Percentiles rank a stretch among this genome's conserved stretches.
phyloP scores from a whole-genome alignment of 495 filamentous ascomycete species.

The Diplogelasinospora grovesii region DNA sequence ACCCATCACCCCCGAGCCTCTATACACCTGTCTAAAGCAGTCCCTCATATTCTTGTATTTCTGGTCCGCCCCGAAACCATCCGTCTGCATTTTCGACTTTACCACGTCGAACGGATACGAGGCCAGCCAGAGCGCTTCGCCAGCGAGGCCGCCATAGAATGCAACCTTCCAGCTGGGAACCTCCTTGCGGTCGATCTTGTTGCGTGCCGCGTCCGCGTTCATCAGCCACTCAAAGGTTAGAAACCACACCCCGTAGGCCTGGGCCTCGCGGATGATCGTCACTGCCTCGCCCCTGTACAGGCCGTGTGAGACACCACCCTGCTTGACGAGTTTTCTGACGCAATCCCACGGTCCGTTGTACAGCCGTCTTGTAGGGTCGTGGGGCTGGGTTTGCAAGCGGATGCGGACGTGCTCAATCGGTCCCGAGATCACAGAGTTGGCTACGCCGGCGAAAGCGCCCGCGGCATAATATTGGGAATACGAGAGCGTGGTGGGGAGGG shows the following conservation, averaged over 20 bases:
- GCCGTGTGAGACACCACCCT: slow-evolving; percentile 59
- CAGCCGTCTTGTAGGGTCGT: slow-evolving; percentile 60
- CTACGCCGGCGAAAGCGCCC: slow-evolving; percentile 85
- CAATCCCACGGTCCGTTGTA: slow-evolving; percentile 87
- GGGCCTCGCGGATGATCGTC: slow-evolving; percentile 80
- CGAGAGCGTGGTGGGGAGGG: slow-evolving; percentile 41
- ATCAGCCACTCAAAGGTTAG: slow-evolving; percentile 92
- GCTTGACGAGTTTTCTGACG: slow-evolving; percentile 69
- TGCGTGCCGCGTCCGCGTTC: slow-evolving; percentile 76
- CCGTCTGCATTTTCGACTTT: slow-evolving; percentile 99
- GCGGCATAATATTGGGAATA: slow-evolving; percentile 86
- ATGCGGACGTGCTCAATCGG: slow-evolving; percentile 98
- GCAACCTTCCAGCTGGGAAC: slow-evolving; percentile 81
- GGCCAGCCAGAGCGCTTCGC: slow-evolving; percentile 85
- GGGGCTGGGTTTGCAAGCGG: slow-evolving; percentile 93
- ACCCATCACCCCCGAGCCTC: slow-evolving; percentile 66
- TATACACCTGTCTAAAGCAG: slow-evolving; percentile 79
- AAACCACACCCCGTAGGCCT: slow-evolving; percentile 96
- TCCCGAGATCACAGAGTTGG: slow-evolving; percentile 80
- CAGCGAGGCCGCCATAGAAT: slow-evolving; percentile 85
- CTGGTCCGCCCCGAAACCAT: slow-evolving; percentile 65
- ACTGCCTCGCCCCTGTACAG: slow-evolving; percentile 83
- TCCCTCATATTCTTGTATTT: slow-evolving; percentile 78
- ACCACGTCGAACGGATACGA: slow-evolving; percentile 95
- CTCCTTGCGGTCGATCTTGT: slow-evolving; percentile 64